Base-by-base conservation (phyloP, 139 green algal species). In the Volvox africanus region DNA sequence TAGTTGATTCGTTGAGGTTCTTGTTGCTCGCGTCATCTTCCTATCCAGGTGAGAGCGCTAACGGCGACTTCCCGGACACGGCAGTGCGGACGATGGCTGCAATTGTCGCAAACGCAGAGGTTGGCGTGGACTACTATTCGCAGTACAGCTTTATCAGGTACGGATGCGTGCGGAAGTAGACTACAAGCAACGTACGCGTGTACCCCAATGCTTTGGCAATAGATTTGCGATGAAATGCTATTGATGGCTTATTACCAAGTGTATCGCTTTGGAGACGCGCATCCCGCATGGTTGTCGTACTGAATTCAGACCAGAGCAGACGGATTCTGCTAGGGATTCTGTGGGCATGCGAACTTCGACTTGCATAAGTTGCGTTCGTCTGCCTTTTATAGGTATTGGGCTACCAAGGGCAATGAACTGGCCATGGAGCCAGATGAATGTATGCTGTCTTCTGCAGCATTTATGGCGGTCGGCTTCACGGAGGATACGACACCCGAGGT, bases 91-190 rank as follows among this genome's bases (percentile, higher is more conserved):
- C 96, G 12, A 99, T 99, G 97, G 94, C 95, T 1, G 90, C 89
- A 16, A 98, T 99, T 88, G 96, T 96, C 32, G 92, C 93, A 0
- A 98, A 98, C 80, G 96, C 97, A 2, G 93, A 97, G 88, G 95
- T 94, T 32, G 92, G 93, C 28, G 91, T 95, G 17, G 93, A 96
- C 89, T 94, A 94, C 87, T 95, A 95, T 92, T 93, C 93, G 62
- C 89, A 92, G 89, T 92, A 89, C 80, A 92, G 90, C 87, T 96
- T 96, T 89, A 95, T 96, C 86, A 82, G 89, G 92, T 94, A n/a
- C 24, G 83, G 44, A 9, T 9, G 44, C 44, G 44, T 55, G 44
- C 44, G 44, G 44, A n/a, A 14, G 44, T 9, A 55, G 44, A 55
- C 44, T 55, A 14, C 44, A n/a, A n/a, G n/a, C n/a, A 55, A 55